Evolutionary conservation across 2,329 filamentous ascomycete genomes (phyloP).

Genomic region (Hypoxylon rubiginosum): DNA sequence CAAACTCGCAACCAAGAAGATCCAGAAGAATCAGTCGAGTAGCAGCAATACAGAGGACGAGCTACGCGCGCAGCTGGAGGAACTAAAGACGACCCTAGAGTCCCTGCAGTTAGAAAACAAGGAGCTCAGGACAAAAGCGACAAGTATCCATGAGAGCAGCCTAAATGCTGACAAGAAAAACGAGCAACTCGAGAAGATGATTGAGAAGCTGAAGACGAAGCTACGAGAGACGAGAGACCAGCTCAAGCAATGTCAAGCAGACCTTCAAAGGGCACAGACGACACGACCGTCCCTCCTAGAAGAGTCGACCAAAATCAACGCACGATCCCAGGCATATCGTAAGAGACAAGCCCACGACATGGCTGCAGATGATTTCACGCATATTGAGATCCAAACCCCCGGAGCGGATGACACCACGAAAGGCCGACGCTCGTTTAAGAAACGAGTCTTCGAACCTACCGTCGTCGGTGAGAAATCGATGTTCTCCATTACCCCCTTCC

Average conservation of each 20-base stretch:
- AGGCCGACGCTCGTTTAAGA: constrained; percentile 64
- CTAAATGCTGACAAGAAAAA: constrained; percentile 73
- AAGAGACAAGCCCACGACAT: constrained; percentile 64
- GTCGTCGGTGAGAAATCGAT: constrained; percentile 86
- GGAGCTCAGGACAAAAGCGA: constrained; percentile 21
- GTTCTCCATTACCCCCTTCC: constrained; percentile 94
- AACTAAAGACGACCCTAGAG: constrained; percentile 50
- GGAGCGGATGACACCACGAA: constrained; percentile 53
- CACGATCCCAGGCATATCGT: constrained; percentile 56
- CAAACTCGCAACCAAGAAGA: constrained; percentile 49
- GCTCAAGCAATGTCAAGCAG: constrained; percentile 72
- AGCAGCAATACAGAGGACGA: constrained; percentile 45
- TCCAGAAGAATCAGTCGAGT: constrained; percentile 44
- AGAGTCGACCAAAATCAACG: constrained; percentile 50
- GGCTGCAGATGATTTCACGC: constrained; percentile 59
- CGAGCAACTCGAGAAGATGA: constrained; percentile 76
- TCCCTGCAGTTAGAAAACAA: constrained; percentile 60
- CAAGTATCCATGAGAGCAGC: constrained; percentile 60
- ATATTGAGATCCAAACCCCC: constrained; percentile 62
- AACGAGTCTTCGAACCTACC: constrained; percentile 68
- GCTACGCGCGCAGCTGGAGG: constrained; percentile 50
- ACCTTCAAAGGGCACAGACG: constrained; percentile 58
- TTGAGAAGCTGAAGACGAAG: constrained; percentile 78
- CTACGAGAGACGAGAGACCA: constrained; percentile 78
- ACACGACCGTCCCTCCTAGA: constrained; percentile 55